Evolutionary conservation across 352 stramenopile species (phyloP), one percentile per base, ranked within the genome.

Genomic region (Globisporangium cederbergense): DNA sequence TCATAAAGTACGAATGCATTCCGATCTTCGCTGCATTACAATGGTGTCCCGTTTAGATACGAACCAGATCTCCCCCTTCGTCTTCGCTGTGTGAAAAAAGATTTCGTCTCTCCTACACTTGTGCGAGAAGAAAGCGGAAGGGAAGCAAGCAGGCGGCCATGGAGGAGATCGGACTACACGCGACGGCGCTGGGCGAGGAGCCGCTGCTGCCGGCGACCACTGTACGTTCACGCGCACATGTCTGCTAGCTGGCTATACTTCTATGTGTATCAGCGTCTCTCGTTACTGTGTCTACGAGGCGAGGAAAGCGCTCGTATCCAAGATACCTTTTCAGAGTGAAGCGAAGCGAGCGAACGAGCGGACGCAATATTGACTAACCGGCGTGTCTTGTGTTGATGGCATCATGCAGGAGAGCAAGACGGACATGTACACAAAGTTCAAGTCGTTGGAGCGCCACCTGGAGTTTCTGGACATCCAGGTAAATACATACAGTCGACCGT

Each of bases 401-500:
- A 16, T 47, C n/a, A 34, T 25, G 13, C 11, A 75, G 68, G 83
- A 89, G 60, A 79, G 43, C 28, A 89, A 91, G 72, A 81, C 76
- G 56, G 83, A 91, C 57, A 64, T 93, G 53, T 93, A 91, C 67
- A 83, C 71, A 59, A 91, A 91, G 72, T 89, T 74, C 71, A 93
- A 93, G 66, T 87, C 82, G 18, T 67, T 93, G 18, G 75, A 90
- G 75, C 80, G 83, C n/a, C 82, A 93, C 57, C 61, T 93, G 36
- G 84, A 93, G 78, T 93, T 93, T 60, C 66, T 86, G 60, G 83
- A 93, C 68, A 96, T 96, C 60, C 87, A 96, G 70, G 72, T 84
- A 49, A 43, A 61, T 5, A 49, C 50, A 61, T 5, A 2, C 43
- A 49, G 16, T 4, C 40, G 40, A 46, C 40, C 40, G 40, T 46